These are phyloP conservation scores for Aspergillus caelatus DNA, from an alignment of 2,329 filamentous ascomycete species.

Conservation along the genomic window DNA sequence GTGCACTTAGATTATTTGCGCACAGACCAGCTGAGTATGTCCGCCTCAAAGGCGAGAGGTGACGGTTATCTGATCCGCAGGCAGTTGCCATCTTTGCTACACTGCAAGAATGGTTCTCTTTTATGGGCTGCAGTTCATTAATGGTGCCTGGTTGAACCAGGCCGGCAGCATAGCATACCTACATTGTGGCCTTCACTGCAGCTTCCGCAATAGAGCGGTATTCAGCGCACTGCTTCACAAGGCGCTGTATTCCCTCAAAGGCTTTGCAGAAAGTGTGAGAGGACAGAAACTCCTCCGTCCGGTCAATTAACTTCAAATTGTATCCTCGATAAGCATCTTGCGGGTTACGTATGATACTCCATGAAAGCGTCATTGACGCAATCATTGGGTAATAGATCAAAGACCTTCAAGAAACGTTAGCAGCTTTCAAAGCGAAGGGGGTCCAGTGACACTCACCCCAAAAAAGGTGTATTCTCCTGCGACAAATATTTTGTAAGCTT, in stretches of 20 bases:
- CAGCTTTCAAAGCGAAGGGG: background rate
- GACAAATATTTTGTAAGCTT: slow-evolving; percentile 20
- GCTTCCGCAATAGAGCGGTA: slow-evolving; percentile 18
- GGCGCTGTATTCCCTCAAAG: slow-evolving; percentile 12
- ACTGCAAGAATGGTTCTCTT: no score
- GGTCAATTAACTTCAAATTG: slow-evolving; percentile 18
- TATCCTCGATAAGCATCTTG: slow-evolving; percentile 12
- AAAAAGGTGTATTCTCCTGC: slow-evolving; percentile 12
- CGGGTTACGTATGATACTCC: slow-evolving; percentile 19
- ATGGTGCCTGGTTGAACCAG: background rate
- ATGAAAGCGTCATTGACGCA: slow-evolving; percentile 19
- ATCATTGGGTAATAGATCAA: slow-evolving; percentile 21
- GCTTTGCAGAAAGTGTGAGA: slow-evolving; percentile 9
- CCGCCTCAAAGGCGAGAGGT: no score
- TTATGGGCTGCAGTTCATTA: no score
- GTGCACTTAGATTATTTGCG: no score
- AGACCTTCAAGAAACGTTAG: slow-evolving; percentile 9
- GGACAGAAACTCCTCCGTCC: slow-evolving; percentile 18
- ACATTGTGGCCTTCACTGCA: slow-evolving; percentile 2
- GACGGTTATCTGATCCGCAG: no score
- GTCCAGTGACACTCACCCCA: slow-evolving; percentile 14
- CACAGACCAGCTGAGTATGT: no score
- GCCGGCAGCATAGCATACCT: background rate
- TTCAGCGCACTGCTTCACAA: slow-evolving; percentile 18
- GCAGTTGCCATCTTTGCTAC: no score